Conservation (phyloP, 371 early-diverging fungal genomes). For the Syncephalastrum sp. region DNA sequence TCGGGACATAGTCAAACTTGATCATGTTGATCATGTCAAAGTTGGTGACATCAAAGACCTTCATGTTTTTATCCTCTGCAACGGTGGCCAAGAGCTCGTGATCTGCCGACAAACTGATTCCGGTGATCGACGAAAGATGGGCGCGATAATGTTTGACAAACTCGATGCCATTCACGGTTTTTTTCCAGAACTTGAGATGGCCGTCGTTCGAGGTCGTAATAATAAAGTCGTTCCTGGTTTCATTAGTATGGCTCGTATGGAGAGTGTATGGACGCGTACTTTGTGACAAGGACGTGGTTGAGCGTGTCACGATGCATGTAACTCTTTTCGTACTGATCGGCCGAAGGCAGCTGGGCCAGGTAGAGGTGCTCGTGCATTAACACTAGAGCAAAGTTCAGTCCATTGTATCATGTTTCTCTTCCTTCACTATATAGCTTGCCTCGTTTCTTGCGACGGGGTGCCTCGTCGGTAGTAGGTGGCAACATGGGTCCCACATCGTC, state of each 20-base stretch:
- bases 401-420: not conserved
- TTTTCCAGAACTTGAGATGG: conserved; percentile 98
- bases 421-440: conserved; percentile 14
- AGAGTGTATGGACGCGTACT: conserved; percentile 33
- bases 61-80: conserved; percentile 81
- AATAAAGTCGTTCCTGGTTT: conserved; percentile 81
- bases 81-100: conserved; percentile 82
- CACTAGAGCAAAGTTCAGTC: conserved; percentile 28
- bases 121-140: conserved; percentile 67
- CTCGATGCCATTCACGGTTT: conserved; percentile 88
- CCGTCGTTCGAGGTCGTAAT: conserved; percentile 95
- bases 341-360: conserved; percentile 73
- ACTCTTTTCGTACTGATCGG: conserved; percentile 90
- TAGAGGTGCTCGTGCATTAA: conserved; percentile 76
- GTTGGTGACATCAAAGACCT: conserved; percentile 93
- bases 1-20: conserved; percentile 74
- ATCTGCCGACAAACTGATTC: conserved; percentile 72
- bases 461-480: conserved; percentile 32
- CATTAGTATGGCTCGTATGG: not conserved
- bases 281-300: conserved; percentile 73
- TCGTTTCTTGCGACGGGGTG: conserved; percentile 39
- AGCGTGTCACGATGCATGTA: conserved; percentile 95
- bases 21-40: conserved; percentile 98
- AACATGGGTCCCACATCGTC: conserved; percentile 44
- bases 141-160: conserved; percentile 96